Evolutionary conservation across 306 rosid species (phyloP).

Genomic region (Dryas alaskensis): DNA sequence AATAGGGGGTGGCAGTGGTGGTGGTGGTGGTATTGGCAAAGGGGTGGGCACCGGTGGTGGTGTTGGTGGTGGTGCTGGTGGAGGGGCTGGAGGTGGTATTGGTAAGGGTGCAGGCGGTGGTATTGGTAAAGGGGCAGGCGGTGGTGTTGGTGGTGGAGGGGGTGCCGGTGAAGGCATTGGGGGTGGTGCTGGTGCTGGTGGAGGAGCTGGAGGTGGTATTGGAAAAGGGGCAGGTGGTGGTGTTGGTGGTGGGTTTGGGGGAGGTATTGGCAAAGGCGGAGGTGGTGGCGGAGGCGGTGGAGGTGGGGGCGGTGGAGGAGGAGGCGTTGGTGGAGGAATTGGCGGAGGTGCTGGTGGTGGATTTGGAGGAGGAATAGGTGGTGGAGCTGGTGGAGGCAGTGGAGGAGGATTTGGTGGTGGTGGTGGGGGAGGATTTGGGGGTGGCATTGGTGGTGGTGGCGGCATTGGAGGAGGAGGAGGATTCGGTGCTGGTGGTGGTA

Average conservation of each 20-base stretch:
- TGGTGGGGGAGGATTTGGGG: slow-evolving; percentile 1
- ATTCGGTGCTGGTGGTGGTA: not conserved
- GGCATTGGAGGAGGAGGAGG: slow-evolving; percentile 3
- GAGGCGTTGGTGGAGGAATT: not conserved
- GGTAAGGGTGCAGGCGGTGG: not conserved
- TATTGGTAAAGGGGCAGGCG: not conserved
- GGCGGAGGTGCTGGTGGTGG: not conserved
- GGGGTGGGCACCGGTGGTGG: not conserved
- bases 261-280: not conserved
- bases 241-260: not conserved
- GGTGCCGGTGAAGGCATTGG: not conserved
- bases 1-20: not conserved
- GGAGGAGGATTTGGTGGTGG: slow-evolving; percentile 8
- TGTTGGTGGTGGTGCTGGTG: not conserved
- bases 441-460: not conserved
- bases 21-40: not conserved
- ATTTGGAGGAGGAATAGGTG: slow-evolving; percentile 8
- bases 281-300: not conserved
- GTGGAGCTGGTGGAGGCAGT: slow-evolving; percentile 9
- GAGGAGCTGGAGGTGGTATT: not conserved
- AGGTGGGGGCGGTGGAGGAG: not conserved
- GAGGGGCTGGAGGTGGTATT: not conserved
- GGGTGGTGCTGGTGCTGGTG: not conserved
- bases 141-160: not conserved
- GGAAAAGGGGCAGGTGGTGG: not conserved